Percentiles rank a stretch among this genome's conserved stretches.
Evolutionary conservation across 2,329 filamentous ascomycete species (phyloP).

Genomic region (Fusarium beomiforme): DNA sequence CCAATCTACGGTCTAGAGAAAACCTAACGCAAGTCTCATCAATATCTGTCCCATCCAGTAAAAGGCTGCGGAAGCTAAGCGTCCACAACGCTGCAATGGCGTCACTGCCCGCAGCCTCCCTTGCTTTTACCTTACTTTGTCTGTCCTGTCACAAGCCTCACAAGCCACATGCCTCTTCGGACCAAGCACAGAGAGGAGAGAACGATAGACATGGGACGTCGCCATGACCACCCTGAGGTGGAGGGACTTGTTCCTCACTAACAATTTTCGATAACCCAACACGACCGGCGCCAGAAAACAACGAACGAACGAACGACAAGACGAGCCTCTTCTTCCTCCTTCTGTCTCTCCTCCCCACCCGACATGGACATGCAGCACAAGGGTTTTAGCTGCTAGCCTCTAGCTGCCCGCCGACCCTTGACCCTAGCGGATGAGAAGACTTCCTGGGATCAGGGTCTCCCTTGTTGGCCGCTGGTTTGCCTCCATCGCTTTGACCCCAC

Average conservation of each 20-base stretch:
- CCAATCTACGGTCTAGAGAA: constrained; percentile 2
- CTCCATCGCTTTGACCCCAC: constrained; percentile 34
- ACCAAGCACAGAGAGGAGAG: constrained; percentile 4
- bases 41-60: constrained; percentile 3
- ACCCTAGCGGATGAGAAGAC: constrained; percentile 27
- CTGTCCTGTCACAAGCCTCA: constrained; percentile 29
- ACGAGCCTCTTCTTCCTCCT: constrained; percentile 22
- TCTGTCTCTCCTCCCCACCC: constrained; percentile 16
- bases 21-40: constrained; percentile 7
- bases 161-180: constrained; percentile 31
- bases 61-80: constrained; percentile 6
- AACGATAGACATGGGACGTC: constrained; percentile 14
- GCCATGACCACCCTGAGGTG: constrained; percentile 25
- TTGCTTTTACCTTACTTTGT: neutral
- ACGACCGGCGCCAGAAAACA: neutral
- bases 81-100: constrained; percentile 3
- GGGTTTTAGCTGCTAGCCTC: constrained; percentile 19
- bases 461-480: constrained; percentile 24
- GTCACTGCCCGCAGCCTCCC: constrained; percentile 18
- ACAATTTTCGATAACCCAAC: constrained; percentile 37
- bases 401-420: constrained; percentile 28
- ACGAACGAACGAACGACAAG: constrained; percentile 3
- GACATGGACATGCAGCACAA: constrained; percentile 9
- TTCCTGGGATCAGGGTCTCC: constrained; percentile 30
- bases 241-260: constrained; percentile 38